Evolutionary conservation across 768 basidiomycete species (phyloP).

Genomic region (Termitomyces sp.): DNA sequence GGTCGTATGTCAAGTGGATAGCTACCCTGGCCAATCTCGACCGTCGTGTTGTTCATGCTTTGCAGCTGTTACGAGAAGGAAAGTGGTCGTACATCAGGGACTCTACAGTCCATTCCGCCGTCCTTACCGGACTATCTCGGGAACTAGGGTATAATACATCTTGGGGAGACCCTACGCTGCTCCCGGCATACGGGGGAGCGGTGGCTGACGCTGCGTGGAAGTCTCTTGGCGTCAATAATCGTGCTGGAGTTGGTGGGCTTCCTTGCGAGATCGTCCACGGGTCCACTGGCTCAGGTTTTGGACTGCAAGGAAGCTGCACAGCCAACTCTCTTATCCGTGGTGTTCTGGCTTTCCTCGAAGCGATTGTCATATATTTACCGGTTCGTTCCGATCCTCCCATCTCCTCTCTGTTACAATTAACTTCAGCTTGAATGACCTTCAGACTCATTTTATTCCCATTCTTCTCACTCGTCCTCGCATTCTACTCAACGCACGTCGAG

Average conservation of each 20-base stretch:
- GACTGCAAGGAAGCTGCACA: slow-evolving; percentile 51
- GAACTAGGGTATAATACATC: slow-evolving; percentile 53
- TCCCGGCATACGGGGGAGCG: slow-evolving; percentile 62
- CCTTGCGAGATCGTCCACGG: slow-evolving; percentile 77
- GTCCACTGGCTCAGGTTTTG: slow-evolving; percentile 38
- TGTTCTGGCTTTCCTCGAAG: slow-evolving; percentile 53
- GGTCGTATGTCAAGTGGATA: slow-evolving; percentile 78
- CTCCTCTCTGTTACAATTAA: not conserved
- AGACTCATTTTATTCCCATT: slow-evolving; percentile 71
- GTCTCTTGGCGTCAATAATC: slow-evolving; percentile 43
- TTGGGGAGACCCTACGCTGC: slow-evolving; percentile 56
- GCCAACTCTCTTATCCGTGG: slow-evolving; percentile 54
- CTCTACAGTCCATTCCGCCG: slow-evolving; percentile 30
- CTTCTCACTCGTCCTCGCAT: slow-evolving; percentile 53
- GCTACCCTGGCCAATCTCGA: slow-evolving; percentile 65
- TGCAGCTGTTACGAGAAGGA: slow-evolving; percentile 49
- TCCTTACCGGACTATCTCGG: slow-evolving; percentile 41
- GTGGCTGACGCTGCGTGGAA: slow-evolving; percentile 52
- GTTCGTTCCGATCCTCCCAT: slow-evolving; percentile 34
- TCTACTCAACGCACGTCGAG: slow-evolving; percentile 39
- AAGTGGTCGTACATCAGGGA: slow-evolving; percentile 56
- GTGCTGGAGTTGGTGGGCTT: slow-evolving; percentile 59
- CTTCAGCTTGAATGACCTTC: not conserved
- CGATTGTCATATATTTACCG: slow-evolving; percentile 65
- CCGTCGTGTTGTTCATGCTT: slow-evolving; percentile 44